Evolutionary conservation across 306 rosid species (phyloP).

Genomic region (peach (Prunus persica)): DNA sequence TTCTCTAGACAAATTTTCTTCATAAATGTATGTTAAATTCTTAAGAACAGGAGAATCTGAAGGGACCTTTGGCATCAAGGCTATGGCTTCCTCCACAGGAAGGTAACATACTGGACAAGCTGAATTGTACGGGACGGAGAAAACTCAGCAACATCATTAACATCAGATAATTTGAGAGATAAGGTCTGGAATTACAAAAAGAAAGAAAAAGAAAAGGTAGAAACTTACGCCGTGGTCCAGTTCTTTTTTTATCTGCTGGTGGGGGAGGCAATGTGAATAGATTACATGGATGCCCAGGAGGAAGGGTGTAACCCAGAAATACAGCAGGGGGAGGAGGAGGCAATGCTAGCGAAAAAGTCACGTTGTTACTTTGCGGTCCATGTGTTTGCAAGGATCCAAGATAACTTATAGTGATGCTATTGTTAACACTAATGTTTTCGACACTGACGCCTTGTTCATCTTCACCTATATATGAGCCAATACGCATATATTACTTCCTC

Average conservation of each 20-base stretch:
- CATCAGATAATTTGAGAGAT: background rate
- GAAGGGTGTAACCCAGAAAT: conserved; percentile 82
- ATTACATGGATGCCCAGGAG: conserved; percentile 84
- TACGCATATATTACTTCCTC: conserved; percentile 18
- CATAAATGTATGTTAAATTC: conserved; percentile 60
- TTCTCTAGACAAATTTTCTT: conserved; percentile 61
- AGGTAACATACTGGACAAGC: conserved; percentile 98
- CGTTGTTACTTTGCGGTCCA: conserved; percentile 8
- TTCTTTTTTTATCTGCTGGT: conserved; percentile 86
- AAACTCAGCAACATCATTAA: conserved; percentile 21
- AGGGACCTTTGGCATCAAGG: conserved; percentile 67
- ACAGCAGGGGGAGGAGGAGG: conserved; percentile 64
- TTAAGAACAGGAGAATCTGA: conserved; percentile 72
- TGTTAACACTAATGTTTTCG: conserved; percentile 33
- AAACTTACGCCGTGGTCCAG: conserved; percentile 86
- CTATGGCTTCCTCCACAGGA: conserved; percentile 86
- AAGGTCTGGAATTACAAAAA: background rate
- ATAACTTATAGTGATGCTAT: conserved; percentile 27
- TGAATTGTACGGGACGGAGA: conserved; percentile 36
- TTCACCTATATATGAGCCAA: conserved; percentile 54
- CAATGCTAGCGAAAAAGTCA: conserved; percentile 26
- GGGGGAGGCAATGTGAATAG: conserved; percentile 85
- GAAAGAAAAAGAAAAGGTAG: background rate
- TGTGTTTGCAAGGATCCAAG: conserved; percentile 18
- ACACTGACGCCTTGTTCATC: conserved; percentile 26